A percentile compares a stretch with the other conserved stretches of the same genome.
phyloP scores from a whole-genome alignment of 2,329 filamentous ascomycete species.

The Penicillium vulpinum region DNA sequence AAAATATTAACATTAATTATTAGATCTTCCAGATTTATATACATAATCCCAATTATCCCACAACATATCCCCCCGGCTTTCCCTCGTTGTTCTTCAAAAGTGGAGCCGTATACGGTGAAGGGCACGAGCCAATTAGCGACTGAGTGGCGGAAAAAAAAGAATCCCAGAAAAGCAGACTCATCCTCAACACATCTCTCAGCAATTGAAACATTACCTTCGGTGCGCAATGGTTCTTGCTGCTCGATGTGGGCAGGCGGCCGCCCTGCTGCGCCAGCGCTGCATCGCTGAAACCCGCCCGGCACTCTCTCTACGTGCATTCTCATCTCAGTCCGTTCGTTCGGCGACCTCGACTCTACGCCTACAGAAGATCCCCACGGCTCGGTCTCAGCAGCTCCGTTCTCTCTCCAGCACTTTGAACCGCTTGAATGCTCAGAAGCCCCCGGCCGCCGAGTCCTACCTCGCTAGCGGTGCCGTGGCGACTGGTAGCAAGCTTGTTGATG shows the following conservation, averaged over 20 bases:
- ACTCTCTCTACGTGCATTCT: conserved; percentile 41
- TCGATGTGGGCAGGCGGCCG: conserved; percentile 46
- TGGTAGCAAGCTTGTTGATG: conserved; percentile 73
- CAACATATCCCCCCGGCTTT: background rate
- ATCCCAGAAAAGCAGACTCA: conserved; percentile 21
- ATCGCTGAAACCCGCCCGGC: conserved; percentile 39
- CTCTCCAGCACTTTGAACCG: conserved; percentile 45
- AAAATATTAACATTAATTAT: background rate
- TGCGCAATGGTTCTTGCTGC: conserved; percentile 48
- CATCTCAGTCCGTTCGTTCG: conserved; percentile 37
- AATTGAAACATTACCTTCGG: conserved; percentile 26
- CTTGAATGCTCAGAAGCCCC: conserved; percentile 63
- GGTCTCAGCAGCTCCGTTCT: conserved; percentile 45
- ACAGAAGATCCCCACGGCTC: conserved; percentile 38
- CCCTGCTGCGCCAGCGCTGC: conserved; percentile 45
- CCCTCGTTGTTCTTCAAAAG: conserved; percentile 6
- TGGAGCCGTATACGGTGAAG: conserved; percentile 28
- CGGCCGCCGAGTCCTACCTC: conserved; percentile 82
- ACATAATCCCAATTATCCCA: background rate
- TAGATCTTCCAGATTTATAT: background rate
- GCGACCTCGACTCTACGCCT: conserved; percentile 37
- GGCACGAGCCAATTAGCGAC: conserved; percentile 23
- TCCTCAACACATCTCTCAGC: conserved; percentile 22
- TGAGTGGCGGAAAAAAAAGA: conserved; percentile 27
- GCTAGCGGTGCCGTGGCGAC: conserved; percentile 83